Conservation (phyloP, 23 red algal genomes). For the Pyropia haitanensis region DNA sequence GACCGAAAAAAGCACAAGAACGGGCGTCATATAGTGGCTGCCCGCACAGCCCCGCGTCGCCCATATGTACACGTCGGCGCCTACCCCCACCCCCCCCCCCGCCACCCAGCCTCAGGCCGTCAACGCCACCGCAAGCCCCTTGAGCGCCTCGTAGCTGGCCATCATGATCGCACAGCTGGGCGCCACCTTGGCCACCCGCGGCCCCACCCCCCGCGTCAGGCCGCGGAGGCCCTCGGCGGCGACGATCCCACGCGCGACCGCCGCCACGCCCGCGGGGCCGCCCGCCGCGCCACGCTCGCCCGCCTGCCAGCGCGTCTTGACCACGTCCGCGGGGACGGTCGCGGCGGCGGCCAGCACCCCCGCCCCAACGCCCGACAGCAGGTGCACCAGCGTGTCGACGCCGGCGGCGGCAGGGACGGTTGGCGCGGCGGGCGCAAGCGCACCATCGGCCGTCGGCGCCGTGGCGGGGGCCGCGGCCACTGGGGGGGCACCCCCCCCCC, state of each 20-base stretch:
- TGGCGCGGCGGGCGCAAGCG: not conserved
- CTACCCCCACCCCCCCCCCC: too few relatives aligned
- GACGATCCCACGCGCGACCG: conserved; percentile 39
- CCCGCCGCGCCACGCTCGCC: conserved; percentile 2
- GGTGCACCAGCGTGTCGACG: conserved; percentile 16
- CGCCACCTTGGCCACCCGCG: conserved; percentile 81
- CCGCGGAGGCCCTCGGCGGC: conserved; percentile 46
- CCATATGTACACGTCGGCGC: too few relatives aligned
- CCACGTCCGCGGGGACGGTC: conserved; percentile 89
- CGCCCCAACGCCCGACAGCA: conserved; percentile 56
- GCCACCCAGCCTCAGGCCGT: too few relatives aligned
- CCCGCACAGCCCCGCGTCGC: too few relatives aligned
- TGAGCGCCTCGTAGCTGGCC: conserved; percentile 78
- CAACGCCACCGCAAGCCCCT: not conserved
- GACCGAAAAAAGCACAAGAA: too few relatives aligned
- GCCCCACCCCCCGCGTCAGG: conserved; percentile 66
- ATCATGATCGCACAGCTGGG: conserved; percentile 98
- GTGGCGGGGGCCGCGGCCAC: not conserved
- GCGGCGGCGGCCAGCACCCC: conserved; percentile 69
- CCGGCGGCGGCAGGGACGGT: not conserved
- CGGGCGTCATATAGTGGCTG: too few relatives aligned
- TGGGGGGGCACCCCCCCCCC: not conserved
- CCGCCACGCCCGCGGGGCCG: not conserved
- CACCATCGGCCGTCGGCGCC: not conserved
- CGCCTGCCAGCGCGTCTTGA: conserved; percentile 88